Evolutionary conservation across 192 early-diverging fungal genomes (phyloP).

Genomic region (Chytriomyces sp.): DNA sequence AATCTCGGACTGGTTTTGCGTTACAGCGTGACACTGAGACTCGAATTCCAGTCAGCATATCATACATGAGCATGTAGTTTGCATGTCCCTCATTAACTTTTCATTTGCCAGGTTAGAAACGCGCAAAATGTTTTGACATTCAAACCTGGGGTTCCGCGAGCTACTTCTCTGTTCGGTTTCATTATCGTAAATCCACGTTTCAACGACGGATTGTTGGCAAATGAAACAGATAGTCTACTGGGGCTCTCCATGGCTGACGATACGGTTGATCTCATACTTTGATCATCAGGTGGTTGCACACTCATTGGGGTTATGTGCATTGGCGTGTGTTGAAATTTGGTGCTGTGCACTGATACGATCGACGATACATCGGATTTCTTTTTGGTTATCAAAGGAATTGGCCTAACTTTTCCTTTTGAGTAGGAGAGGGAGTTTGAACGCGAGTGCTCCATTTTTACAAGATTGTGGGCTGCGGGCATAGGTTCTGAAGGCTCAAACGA

Average conservation of each 20-base stretch:
- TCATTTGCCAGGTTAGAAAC: constrained; percentile 65
- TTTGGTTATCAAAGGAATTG: not conserved
- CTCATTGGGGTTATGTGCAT: too few relatives aligned
- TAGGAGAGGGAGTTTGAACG: not conserved
- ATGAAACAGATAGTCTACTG: too few relatives aligned
- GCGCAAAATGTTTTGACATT: not conserved
- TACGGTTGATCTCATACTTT: too few relatives aligned
- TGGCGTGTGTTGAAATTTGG: too few relatives aligned
- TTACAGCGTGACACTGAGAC: constrained; percentile 84
- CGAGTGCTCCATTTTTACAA: not conserved
- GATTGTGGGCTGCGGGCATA: too few relatives aligned
- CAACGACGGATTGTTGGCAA: too few relatives aligned
- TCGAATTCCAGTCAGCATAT: constrained; percentile 97
- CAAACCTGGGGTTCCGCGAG: not conserved
- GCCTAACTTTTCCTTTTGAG: not conserved
- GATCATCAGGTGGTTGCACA: too few relatives aligned
- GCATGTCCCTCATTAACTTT: constrained; percentile 91
- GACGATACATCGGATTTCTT: not conserved
- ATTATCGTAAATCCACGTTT: too few relatives aligned
- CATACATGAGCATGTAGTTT: constrained; percentile 97
- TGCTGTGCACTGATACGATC: not conserved
- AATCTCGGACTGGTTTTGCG: constrained; percentile 73
- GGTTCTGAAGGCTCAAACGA: too few relatives aligned
- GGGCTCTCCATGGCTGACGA: too few relatives aligned
- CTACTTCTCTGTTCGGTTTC: not conserved